Evolutionary conservation across 1,284 basidiomycete genomes (phyloP), one percentile per base, ranked within the genome.

Genomic region (Cerioporus squamosus): DNA sequence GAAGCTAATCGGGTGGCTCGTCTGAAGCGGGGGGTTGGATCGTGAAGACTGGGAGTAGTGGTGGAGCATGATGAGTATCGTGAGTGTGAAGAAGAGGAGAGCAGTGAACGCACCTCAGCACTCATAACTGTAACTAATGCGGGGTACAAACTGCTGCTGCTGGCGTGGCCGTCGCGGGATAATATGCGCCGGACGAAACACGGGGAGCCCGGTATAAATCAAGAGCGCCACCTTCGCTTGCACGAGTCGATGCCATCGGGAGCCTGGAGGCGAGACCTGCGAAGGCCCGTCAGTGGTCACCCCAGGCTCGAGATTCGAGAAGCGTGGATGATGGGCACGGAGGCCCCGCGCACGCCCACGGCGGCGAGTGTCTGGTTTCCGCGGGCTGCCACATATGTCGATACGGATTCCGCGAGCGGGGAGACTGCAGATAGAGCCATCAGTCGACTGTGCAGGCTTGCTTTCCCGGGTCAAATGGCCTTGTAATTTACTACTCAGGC

Each of bases 1-100:
- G 59, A 84, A 83, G 46, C 77, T 68, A 44, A 84, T 73, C n/a
- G 72, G 51, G 24, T 77, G 65, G n/a, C 64, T 53, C 39, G 74
- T 64, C 44, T 57, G 61, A 42, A 70, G 70, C 53, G 49, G 65
- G 53, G 40, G 57, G 53, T 58, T 55, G 14, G 60, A 55, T 45
- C 44, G 51, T 36, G 53, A 58, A n/a, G 56, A 58, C 60, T 61
- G 48, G 14, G 47, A 24, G 23, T 20, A 8, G 31, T 39, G 42
- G 31, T 43, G n/a, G 29, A 24, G 33, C 49, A 42, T 51, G 8
- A 51, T 24, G 20, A 24, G 14, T 20, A 38, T 8, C 15, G 36
- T 23, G 8, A 3, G 22, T 15, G 24, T 9, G 33, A 49, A 23
- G 47, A 12, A 6, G 40, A 2, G 18, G 20, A 10, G 9, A 18